Conservation (phyloP, 2,329 filamentous ascomycete species). For the Xylariaceae sp. region DNA sequence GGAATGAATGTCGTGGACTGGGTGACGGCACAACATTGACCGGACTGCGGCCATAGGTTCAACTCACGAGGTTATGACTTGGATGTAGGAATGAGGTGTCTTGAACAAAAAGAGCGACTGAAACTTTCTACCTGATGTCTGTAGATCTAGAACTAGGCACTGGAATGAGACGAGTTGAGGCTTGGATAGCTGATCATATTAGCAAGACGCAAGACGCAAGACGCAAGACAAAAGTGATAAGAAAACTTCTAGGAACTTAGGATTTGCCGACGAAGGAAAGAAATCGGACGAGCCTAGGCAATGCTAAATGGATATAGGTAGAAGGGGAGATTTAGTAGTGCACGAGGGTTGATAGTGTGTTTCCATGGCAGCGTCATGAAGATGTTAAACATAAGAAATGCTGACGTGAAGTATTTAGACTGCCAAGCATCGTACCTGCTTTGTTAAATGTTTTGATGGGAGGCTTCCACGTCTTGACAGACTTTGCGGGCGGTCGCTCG, state of each 20-base stretch:
- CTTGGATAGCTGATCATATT: not conserved
- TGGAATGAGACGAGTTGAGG: constrained; percentile 19
- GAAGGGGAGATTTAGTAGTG: not conserved
- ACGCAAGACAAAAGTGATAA: not conserved
- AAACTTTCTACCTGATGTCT: constrained; percentile 22
- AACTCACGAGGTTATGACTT: constrained; percentile 11
- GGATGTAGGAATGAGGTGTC: constrained; percentile 27
- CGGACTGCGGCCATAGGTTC: constrained; percentile 11
- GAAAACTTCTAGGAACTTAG: constrained; percentile 10
- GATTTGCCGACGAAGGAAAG: not conserved
- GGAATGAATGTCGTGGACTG: constrained; percentile 25
- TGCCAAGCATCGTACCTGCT: constrained; percentile 8
- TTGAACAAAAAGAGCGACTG: constrained; percentile 17
- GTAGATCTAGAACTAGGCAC: constrained; percentile 20
- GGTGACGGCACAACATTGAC: constrained; percentile 17
- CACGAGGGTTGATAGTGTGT: not conserved
- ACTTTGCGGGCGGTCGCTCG: not conserved
- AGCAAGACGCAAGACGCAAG: not conserved
- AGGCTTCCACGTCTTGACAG: constrained; percentile 9
- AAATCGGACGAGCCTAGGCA: not conserved
- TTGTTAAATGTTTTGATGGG: constrained; percentile 4
- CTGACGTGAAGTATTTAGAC: not conserved
- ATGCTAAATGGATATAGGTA: not conserved
- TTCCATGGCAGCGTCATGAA: not conserved
- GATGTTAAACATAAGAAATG: not conserved